Evolutionary conservation across 805 yeast genomes (phyloP), one percentile per base, ranked within the genome.

Genomic region (Saturnispora dispora): DNA sequence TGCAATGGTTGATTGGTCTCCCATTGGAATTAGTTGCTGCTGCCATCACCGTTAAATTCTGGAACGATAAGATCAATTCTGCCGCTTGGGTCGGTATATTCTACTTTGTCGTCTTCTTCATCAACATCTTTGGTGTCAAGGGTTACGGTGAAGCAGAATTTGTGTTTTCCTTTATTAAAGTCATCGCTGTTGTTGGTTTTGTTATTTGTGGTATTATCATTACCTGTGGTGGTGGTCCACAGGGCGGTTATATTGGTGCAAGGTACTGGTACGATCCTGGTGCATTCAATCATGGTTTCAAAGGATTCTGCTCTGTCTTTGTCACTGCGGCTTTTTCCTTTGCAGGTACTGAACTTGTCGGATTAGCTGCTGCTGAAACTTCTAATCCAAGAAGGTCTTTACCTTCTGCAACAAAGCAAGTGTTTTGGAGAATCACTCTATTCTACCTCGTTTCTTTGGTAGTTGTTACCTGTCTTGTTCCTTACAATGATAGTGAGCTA

Each of bases 61-160:
- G 80, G 79, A 71, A 71, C 50, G 66, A 60, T 51, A 40, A 50
- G 3, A 60, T 74, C 23, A 71, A 76, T 56, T 68, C 81, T 0
- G 82, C 76, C 46, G 75, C 75, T 7, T 80, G 74, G 63, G 78
- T 78, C 36, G 71, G 75, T 0, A 71, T 79, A 25, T 79, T 79
- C 55, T 79, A 71, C 58, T 67, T 70, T 2, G 57, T 75, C 18
- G 72, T 81, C 51, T 61, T 74, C 20, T 51, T 63, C 27, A 73
- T 80, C 52, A 80, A 80, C 62, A 60, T 80, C 47, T 73, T 77
- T 54, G 85, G 85, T 48, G 80, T 79, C 17, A 69, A 70, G 57
- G 83, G 83, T 28, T 81, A 78, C 60, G 85, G 83, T 59, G 86
- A 81, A 64, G 78, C 79, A 18, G 85, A 81, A 61, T 79, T 75